Base-by-base conservation (phyloP, 2,329 filamentous ascomycete genomes). In the Colletotrichum paranaense region DNA sequence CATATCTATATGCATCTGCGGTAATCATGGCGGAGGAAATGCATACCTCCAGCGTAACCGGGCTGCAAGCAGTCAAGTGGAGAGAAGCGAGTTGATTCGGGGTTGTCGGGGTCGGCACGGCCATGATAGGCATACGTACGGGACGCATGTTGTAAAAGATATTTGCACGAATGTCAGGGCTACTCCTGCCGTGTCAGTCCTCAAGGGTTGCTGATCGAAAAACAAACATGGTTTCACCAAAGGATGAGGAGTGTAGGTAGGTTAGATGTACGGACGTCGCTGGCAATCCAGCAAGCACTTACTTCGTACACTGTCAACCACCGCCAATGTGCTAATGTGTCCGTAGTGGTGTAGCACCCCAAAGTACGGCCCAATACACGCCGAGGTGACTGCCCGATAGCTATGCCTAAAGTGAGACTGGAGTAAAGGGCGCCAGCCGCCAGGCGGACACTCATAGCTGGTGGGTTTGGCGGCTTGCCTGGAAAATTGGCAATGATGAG, bases 1-100 rank as follows among this genome's bases (percentile, higher is more conserved):
- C 46, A 63, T 24, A 35, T 4, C 32, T 35, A 30, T 26, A 46
- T 56, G 58, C 46, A 42, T 38, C 28, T 35, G 62, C 28, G 56
- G 42, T 38, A 52, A 60, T 67, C 64, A 60, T 3, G 42, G 49
- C 52, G 66, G 52, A 63, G 38, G 58, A 62, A 56, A 55, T 46
- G 26, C 58, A 46, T 26, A 53, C 14, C 32, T 26, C 49, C 32
- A 65, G 5, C 16, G 32, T 24, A 28, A 19, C 14, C n/a, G 2
- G 11, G n/a, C 49, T n/a, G 30, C 52, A 65, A 22, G 16, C 24
- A 30, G 62, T 24, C 22, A 28, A 19, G 53, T 57, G 52, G 16
- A 55, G 52, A 28, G 53, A 24, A 55, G 9, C 28, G 42, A 26
- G 6, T 30, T 55, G 62, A 22, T 12, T 24, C n/a, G 11, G 52